Conservation (phyloP, 306 rosid genomes). For the Dalbergia oliveri region DNA sequence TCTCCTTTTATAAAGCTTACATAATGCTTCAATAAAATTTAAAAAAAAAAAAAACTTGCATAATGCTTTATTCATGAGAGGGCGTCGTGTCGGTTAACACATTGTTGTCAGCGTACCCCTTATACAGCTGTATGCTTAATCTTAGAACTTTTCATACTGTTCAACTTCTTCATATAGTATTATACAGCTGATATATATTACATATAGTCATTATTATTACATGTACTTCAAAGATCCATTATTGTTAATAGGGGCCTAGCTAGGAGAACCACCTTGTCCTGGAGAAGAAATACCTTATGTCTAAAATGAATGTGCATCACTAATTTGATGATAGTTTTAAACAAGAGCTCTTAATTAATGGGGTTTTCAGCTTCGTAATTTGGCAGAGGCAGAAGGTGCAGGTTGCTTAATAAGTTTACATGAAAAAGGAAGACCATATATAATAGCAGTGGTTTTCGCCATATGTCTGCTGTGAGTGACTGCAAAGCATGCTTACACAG, state of each 20-base stretch:
- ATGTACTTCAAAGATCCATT: too few species aligned
- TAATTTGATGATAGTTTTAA: background rate
- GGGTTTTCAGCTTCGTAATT: background rate
- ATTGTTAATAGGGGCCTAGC: too few species aligned
- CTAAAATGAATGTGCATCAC: background rate
- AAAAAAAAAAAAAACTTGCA: too few species aligned
- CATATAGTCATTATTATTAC: too few species aligned
- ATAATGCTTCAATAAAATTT: background rate
- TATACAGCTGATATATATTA: too few species aligned
- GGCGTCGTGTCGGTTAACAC: background rate
- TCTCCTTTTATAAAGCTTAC: background rate
- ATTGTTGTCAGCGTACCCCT: background rate
- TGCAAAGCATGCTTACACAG: background rate
- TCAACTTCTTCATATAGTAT: too few species aligned
- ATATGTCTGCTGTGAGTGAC: slow-evolving; percentile 15
- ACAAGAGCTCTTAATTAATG: background rate
- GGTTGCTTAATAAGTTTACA: background rate
- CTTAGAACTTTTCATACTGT: background rate
- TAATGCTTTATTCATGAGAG: too few species aligned
- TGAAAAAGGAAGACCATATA: background rate
- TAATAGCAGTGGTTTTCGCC: background rate
- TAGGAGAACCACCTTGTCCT: background rate
- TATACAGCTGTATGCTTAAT: background rate
- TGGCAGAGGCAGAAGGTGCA: background rate
- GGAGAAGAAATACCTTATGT: background rate